Evolutionary conservation across 2,329 filamentous ascomycete species (phyloP).

Genomic region (Chaetothyriales sp.): DNA sequence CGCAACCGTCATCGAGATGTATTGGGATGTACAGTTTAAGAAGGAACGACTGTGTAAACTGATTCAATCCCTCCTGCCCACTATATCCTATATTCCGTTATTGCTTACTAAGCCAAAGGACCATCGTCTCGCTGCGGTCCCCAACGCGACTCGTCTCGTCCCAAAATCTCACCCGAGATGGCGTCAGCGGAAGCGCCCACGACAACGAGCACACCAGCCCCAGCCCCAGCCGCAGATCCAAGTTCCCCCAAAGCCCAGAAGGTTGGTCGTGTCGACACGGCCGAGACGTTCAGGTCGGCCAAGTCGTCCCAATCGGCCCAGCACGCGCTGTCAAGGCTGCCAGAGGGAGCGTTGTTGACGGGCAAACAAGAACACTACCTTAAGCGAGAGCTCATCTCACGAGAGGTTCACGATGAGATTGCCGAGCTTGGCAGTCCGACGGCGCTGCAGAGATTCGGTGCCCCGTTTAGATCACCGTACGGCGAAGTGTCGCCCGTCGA

Average conservation of each 20-base stretch:
- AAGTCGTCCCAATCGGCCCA: not conserved
- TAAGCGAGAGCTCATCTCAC: constrained; percentile 83
- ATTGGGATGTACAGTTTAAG: too few species aligned
- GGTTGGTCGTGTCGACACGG: not conserved
- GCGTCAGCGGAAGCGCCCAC: not conserved
- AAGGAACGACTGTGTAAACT: too few species aligned
- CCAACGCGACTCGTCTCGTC: too few species aligned
- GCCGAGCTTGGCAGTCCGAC: constrained; percentile 86
- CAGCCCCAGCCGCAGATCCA: not conserved
- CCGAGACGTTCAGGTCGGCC: not conserved
- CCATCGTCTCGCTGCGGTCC: too few species aligned
- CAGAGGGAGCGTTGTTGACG: constrained; percentile 53
- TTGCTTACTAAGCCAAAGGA: too few species aligned
- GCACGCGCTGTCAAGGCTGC: constrained; percentile 21
- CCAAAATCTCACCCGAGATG: not conserved
- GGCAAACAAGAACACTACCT: constrained; percentile 98
- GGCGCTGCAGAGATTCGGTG: constrained; percentile 84
- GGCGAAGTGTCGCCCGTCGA: constrained; percentile 88
- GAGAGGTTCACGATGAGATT: constrained; percentile 83
- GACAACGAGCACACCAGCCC: not conserved
- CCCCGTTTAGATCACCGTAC: constrained; percentile 81
- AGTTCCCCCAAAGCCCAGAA: not conserved
- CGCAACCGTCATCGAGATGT: too few species aligned
- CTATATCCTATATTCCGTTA: too few species aligned
- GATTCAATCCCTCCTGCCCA: too few species aligned